Evolutionary conservation across 805 yeast genomes (phyloP).

Genomic region (Candida maris): DNA sequence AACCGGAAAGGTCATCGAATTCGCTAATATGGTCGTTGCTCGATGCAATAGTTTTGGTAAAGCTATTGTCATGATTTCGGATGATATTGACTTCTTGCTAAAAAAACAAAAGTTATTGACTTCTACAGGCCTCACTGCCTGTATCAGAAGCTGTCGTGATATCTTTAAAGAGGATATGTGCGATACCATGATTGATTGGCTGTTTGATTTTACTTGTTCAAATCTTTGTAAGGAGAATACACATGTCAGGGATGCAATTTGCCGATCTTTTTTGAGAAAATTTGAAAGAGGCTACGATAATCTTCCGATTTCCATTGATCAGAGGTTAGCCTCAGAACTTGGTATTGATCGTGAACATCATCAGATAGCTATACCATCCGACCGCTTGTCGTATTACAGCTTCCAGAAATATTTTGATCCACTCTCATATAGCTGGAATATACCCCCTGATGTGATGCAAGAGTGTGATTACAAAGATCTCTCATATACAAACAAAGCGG

Average conservation of each 20-base stretch:
- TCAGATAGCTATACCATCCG: constrained; percentile 26
- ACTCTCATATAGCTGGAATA: constrained; percentile 41
- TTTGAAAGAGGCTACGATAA: constrained; percentile 53
- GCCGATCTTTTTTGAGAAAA: constrained; percentile 53
- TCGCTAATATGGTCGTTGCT: constrained; percentile 69
- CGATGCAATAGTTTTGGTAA: constrained; percentile 62
- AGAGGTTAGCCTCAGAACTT: constrained; percentile 25
- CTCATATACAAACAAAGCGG: constrained; percentile 4
- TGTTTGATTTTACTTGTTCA: constrained; percentile 53
- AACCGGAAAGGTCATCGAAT: constrained; percentile 59
- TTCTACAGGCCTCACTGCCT: constrained; percentile 61
- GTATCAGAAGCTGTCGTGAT: constrained; percentile 66
- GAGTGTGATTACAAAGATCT: constrained; percentile 45
- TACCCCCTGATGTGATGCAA: constrained; percentile 39
- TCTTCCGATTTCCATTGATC: constrained; percentile 15
- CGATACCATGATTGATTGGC: constrained; percentile 66
- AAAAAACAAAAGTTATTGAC: constrained; percentile 54
- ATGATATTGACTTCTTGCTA: constrained; percentile 45
- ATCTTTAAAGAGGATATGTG: constrained; percentile 78
- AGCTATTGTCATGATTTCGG: constrained; percentile 61
- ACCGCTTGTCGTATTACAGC: constrained; percentile 13
- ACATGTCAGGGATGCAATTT: constrained; percentile 46
- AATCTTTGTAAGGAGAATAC: constrained; percentile 48
- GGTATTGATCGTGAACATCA: constrained; percentile 30
- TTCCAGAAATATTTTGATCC: constrained; percentile 26